Percentiles rank a stretch among this genome's conserved stretches.
Evolutionary conservation across 2,329 filamentous ascomycete species (phyloP).

Genomic region (Penicillium brasilianum): DNA sequence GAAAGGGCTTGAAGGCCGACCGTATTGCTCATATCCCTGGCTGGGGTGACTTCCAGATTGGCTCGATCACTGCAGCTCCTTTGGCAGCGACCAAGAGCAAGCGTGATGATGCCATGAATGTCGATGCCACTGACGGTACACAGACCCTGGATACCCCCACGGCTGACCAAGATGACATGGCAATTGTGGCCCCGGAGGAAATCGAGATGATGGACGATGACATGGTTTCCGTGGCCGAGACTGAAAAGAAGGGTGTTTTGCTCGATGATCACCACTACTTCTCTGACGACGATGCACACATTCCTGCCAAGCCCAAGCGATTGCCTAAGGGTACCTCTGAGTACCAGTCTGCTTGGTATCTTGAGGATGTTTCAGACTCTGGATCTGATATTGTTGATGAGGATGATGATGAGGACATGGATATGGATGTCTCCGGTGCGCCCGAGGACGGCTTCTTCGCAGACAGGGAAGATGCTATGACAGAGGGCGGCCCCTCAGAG

Average conservation of each 20-base stretch:
- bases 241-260: conserved; percentile 80
- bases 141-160: conserved; percentile 72
- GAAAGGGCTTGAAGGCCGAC: conserved; percentile 85
- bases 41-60: conserved; percentile 92
- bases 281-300: conserved; percentile 76
- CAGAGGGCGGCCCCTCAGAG: conserved; percentile 81
- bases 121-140: conserved; percentile 61
- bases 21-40: conserved; percentile 88
- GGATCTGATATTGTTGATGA: conserved; percentile 83
- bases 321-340: conserved; percentile 89
- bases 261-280: conserved; percentile 98
- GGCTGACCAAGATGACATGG: conserved; percentile 81
- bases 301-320: conserved; percentile 68
- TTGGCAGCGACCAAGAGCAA: conserved; percentile 61
- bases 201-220: conserved; percentile 75
- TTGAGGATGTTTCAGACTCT: conserved; percentile 79
- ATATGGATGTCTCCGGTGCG: conserved; percentile 61
- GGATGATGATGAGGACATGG: conserved; percentile 66
- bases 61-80: conserved; percentile 81
- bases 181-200: conserved; percentile 84
- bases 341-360: conserved; percentile 93
- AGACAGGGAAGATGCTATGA: conserved; percentile 61
- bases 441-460: conserved; percentile 81
- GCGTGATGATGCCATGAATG: conserved; percentile 65
- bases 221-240: conserved; percentile 56